Conservation (phyloP, 2,329 filamentous ascomycete species). For the Aspergillus bombycis region DNA sequence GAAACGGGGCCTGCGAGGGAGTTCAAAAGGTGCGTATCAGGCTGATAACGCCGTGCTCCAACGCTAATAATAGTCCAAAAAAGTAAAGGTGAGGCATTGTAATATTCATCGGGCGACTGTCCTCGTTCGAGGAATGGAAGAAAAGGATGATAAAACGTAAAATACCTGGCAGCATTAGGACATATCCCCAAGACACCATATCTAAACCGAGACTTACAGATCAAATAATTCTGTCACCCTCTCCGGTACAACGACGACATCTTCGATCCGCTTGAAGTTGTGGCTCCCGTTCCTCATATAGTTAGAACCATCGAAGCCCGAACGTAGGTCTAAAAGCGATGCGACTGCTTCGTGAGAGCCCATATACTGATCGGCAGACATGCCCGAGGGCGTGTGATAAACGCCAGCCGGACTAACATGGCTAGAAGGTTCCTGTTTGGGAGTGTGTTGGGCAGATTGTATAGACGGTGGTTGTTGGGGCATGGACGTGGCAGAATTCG, state of each 20-base stretch:
- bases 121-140: constrained; percentile 64
- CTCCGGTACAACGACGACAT: constrained; percentile 49
- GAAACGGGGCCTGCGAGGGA: constrained; percentile 57
- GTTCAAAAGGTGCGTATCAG: constrained; percentile 58
- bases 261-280: constrained; percentile 56
- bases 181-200: not conserved
- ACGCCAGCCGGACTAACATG: constrained; percentile 37
- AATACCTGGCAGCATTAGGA: constrained; percentile 57
- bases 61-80: constrained; percentile 70
- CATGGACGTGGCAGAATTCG: constrained; percentile 25
- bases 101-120: constrained; percentile 60
- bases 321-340: constrained; percentile 53
- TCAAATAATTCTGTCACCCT: constrained; percentile 50
- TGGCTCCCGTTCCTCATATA: constrained; percentile 54
- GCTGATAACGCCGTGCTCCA: constrained; percentile 62
- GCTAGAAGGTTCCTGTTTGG: constrained; percentile 42
- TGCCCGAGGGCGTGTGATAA: constrained; percentile 39
- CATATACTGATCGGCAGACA: constrained; percentile 48
- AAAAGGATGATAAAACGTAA: constrained; percentile 66
- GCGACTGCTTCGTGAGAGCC: constrained; percentile 55
- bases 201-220: constrained; percentile 34
- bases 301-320: constrained; percentile 47
- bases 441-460: constrained; percentile 31
- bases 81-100: constrained; percentile 62
- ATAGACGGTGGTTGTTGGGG: constrained; percentile 27